phyloP scores from a whole-genome alignment of 306 rosid species.

The Rubus parviflorus region DNA sequence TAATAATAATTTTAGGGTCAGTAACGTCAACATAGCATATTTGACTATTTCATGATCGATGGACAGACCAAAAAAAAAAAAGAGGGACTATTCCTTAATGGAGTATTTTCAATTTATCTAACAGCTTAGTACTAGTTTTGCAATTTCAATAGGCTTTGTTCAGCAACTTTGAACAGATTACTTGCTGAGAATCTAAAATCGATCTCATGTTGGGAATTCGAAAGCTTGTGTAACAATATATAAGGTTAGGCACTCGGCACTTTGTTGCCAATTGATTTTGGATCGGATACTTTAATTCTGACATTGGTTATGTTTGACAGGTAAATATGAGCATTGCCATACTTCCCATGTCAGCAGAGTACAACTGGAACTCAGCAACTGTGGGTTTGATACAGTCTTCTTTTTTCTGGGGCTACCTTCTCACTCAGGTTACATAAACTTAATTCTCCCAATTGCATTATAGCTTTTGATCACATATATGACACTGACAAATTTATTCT shows the following conservation, averaged over 20 bases:
- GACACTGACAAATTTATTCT: background rate
- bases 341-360: constrained; percentile 99
- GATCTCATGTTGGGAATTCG: background rate
- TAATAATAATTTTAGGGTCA: background rate
- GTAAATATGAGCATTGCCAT: constrained; percentile 99
- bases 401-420: constrained; percentile 99
- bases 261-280: background rate
- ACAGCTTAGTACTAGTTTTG: background rate
- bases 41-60: background rate
- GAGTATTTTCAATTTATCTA: background rate
- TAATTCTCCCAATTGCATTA: background rate
- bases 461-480: too few relatives aligned
- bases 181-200: background rate
- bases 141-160: background rate
- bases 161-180: background rate
- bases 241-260: background rate
- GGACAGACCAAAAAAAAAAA: background rate
- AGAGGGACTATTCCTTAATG: too few relatives aligned
- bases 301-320: constrained; percentile 41
- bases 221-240: background rate
- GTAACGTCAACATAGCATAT: background rate
- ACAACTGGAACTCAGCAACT: constrained; percentile 80
- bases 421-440: constrained; percentile 67
- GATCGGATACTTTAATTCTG: background rate
- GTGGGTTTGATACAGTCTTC: constrained; percentile 96